These are phyloP conservation scores for Fraxinus sp. DNA, from an alignment of 305 asterid species.

Conservation along the genomic window DNA sequence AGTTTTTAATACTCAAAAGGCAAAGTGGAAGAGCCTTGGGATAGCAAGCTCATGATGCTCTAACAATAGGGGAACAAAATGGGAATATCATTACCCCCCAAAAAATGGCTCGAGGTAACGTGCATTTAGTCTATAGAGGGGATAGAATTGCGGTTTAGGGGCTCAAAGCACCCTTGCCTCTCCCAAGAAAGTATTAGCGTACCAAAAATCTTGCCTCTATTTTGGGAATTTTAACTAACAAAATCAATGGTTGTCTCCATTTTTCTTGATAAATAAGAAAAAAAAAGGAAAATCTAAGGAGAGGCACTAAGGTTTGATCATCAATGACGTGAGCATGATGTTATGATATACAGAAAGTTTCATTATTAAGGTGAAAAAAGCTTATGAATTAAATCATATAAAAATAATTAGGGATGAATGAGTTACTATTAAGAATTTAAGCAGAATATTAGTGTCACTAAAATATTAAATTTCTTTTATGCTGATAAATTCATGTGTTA, in stretches of 20 bases:
- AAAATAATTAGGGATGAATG: background rate
- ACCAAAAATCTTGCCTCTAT: background rate
- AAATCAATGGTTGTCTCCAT: conserved; percentile 9
- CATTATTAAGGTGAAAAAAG: background rate
- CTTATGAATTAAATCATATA: background rate
- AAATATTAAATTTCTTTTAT: background rate
- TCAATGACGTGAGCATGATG: background rate
- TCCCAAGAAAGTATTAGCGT: conserved; percentile 33
- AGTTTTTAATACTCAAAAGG: background rate
- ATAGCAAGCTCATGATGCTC: background rate
- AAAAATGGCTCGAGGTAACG: conserved; percentile 22
- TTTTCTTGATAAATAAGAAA: background rate
- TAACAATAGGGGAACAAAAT: conserved; percentile 33
- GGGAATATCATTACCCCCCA: conserved; percentile 24
- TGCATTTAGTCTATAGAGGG: background rate
- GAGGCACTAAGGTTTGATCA: background rate
- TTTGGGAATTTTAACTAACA: conserved; percentile 12
- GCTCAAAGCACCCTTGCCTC: conserved; percentile 55
- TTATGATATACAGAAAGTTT: background rate
- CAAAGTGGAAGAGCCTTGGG: background rate
- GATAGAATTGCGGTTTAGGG: conserved; percentile 31
- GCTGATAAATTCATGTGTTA: background rate
- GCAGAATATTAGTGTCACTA: background rate
- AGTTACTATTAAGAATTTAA: background rate
- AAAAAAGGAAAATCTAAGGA: background rate